phyloP scores from a whole-genome alignment of 176 grass and related monocot species.

The Oryza officinalis region DNA sequence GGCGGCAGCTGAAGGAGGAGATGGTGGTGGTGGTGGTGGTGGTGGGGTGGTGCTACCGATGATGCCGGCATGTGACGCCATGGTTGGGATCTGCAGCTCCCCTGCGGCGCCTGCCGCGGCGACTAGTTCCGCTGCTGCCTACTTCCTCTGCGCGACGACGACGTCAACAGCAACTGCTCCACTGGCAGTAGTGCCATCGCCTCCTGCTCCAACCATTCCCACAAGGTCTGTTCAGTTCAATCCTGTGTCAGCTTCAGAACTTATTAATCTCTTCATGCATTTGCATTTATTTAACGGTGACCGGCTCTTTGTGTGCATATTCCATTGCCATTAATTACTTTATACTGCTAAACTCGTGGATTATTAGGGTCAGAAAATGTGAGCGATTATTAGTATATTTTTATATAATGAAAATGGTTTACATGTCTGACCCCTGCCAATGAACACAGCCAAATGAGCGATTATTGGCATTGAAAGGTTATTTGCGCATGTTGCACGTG shows the following conservation, averaged over 20 bases:
- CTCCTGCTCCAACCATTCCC: conserved; percentile 40
- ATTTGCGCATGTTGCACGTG: not conserved
- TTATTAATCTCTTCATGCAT: not conserved
- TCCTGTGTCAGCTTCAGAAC: conserved; percentile 10
- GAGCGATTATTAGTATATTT: too few relatives aligned
- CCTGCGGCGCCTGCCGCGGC: conserved; percentile 35
- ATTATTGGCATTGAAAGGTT: not conserved
- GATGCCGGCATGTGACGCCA: conserved; percentile 38
- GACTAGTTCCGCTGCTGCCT: conserved; percentile 49
- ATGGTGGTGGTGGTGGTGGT: not conserved
- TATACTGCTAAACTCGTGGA: not conserved
- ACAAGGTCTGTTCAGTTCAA: conserved; percentile 39
- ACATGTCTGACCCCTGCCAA: too few relatives aligned
- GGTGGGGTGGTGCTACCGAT: conserved; percentile 30
- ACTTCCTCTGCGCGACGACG: conserved; percentile 41
- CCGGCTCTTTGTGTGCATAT: conserved; percentile 3
- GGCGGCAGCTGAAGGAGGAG: not conserved
- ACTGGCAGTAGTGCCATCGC: conserved; percentile 38
- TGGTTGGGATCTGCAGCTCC: conserved; percentile 44
- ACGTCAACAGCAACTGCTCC: conserved; percentile 47
- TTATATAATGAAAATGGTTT: too few relatives aligned
- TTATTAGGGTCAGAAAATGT: not conserved
- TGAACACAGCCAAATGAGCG: too few relatives aligned
- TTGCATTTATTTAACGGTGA: conserved; percentile 14
- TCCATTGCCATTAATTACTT: not conserved